Evolutionary conservation across 208 protist species (phyloP), one percentile per base, ranked within the genome.

Genomic region (Angomonas deanei): DNA sequence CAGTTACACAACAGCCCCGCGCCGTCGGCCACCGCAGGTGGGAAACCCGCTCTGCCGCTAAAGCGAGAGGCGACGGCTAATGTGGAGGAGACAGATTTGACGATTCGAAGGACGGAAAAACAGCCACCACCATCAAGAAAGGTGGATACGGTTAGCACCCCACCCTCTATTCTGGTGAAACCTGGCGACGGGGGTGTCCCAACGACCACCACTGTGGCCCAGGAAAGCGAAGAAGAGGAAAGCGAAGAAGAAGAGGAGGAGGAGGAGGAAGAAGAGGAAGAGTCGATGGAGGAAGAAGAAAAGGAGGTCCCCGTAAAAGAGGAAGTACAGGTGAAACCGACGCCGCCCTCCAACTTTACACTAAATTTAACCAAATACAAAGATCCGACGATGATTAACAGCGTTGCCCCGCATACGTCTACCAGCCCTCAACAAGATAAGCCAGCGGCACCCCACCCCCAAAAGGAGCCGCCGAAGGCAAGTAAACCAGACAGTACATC

Each of bases 171-270:
- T n/a, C n/a, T n/a, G n/a, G n/a, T n/a, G n/a, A n/a, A n/a, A n/a
- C n/a, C n/a, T n/a, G n/a, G n/a, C n/a, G 26, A 30, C 15, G 2
- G n/a, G 19, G 24, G 21, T 19, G 52, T 6, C 52, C 24, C 23
- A 17, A 3, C 52, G 24, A 42, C 2, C 26, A 59, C 13, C 30
- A 48, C 24, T 46, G n/a, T n/a, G 49, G 6, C 33, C 13, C 33
- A 62, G 13, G 48, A 64, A 17, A 39, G 70, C 1, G 46, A 71
- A 30, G 64, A 70, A 32, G 65, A 72, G 56, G 68, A 80, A 39
- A 69, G 74, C 58, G 61, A 76, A 31, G 48, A 74, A 47, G 62
- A 74, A 17, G 72, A 68, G 61, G 65, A 68, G 27, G 72, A 72
- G 36, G 66, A 68, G 56, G 72, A 77, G 55, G 60, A 68, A 53